Base-by-base conservation (phyloP, 1,284 basidiomycete genomes). In the Cryptococcus sp. region DNA sequence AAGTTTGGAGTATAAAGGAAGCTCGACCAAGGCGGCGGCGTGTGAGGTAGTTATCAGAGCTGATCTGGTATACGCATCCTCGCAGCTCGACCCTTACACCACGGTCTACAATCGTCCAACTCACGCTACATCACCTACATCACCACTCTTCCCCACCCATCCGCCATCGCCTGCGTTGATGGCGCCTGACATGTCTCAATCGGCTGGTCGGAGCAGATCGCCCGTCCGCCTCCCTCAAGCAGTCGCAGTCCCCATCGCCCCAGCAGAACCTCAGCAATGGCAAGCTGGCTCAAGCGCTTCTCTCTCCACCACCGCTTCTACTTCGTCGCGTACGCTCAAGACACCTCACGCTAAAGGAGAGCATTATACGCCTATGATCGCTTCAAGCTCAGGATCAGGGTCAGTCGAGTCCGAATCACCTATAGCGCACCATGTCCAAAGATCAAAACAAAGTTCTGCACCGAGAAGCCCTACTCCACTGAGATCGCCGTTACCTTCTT, bases 321-420 rank as follows among this genome's bases (percentile, higher is more conserved):
- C 65, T 5, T 69, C 68, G 15, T 68, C 66, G 22, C 51, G 69
- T 11, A 72, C 71, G 4, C 57, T 73, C 17, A 69, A 68, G 51
- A 73, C 71, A 1, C 71, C 71, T 42, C 65, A 68, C 31, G 64
- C 68, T 7, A 68, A 69, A 23, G 46, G 61, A 25, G 60, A 62
- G 19, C 53, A 64, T 23, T 25, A 57, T 40, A 53, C 57, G n/a
- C 57, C 58, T 10, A 60, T 58, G 13, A 64, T 66, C 38, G 64
- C 54, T 17, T 59, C 54, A 8, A 25, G 55, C 15, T 64, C 61
- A 1, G 61, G 57, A 35, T 35, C 31, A 1, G 61, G 57, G 10
- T 35, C 31, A 35, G 31, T 35, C 31, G 31, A 35, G 3, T 6
- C 42, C 11, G 42, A 45, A 45, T 45, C 42, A 22, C 42, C 42